Base-by-base conservation (phyloP, 1,284 basidiomycete genomes). In the Rhodotorula sp. region DNA sequence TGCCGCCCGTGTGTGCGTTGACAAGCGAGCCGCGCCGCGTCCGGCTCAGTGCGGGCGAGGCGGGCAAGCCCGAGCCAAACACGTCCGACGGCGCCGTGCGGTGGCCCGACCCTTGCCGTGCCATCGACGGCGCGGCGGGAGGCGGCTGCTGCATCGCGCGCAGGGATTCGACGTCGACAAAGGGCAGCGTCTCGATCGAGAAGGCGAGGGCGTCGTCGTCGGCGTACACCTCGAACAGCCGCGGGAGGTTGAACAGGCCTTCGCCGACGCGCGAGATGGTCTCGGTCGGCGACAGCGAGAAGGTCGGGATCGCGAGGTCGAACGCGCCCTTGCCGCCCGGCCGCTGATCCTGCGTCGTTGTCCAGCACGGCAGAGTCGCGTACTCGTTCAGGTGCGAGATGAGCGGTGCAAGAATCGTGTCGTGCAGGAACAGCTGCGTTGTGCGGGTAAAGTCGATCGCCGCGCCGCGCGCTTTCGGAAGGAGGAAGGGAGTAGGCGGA, bases 161-260 rank as follows among this genome's bases (percentile, higher is more conserved):
- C n/a, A 89, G 81, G 23, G 87, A 82, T 61, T 88, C 86, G 5
- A 81, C 77, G 73, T 88, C 87, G 66, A 93, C 82, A 78, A 85
- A 87, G 0, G 93, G 91, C 7, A 96, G 84, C 0, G 91, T 92
- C 72, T 89, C 87, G 62, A 94, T 84, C n/a, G 90, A 92, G 82
- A 93, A 96, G 2, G 88, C 88, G n/a, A 97, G 85, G 16, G 91
- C 91, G 74, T 92, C 91, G 80, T 97, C 94, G 65, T 91, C 90
- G 7, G 91, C 92, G 79, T 97, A 95, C 23, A 94, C 90, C 80
- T 98, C 95, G 80, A 99, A 96, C 27, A 98, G 84, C 61, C 95
- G 84, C 1, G 96, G 93, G 9, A 99, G 86, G 82, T 97, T 97
- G 53, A 98, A 85, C 60, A 99, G 83, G 9, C 93, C 93, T 79